Base-by-base conservation (phyloP, 306 rosid species). In the Oxytropis ochrocephala region DNA sequence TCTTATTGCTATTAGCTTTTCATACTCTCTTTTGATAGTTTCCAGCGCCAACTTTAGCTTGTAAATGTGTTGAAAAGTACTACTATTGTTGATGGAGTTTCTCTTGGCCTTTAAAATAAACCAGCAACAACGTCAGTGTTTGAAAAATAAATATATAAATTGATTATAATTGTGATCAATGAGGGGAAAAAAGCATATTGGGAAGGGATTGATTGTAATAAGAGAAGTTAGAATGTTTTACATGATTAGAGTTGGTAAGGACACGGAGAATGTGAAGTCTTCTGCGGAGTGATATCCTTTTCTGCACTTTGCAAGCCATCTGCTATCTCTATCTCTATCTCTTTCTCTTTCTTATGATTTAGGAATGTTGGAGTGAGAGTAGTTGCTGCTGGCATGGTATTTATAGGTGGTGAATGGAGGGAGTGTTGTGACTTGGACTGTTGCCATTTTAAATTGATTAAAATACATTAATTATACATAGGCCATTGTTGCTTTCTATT, bases 231-330 rank as follows among this genome's bases (percentile, higher is more conserved):
- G 53, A 63, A 35, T 19, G 52, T 29, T 67, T 74, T 85, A 86
- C 89, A 61, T 89, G 73, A 67, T 82, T 81, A 57, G 82, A 53
- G 63, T 57, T 78, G 64, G 74, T 42, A 54, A 80, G 87, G 35
- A 80, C 72, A 69, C 82, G 82, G 50, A 55, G 82, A 75, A 83
- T 80, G 64, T 69, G 91, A 72, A 86, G 82, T 78, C 86, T 88
- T 80, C 88, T 81, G 74, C 89, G 91, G 44, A 82, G 46, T 49
- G 82, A 47, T 36, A 81, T 60, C 80, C 86, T 89, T 80, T 78
- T 87, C 54, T 73, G 84, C 56, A 78, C 56, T 55, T 78, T 77
- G 67, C 80, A 82, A 83, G 80, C 88, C 96, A 92, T 85, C 11
- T 67, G 35, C 72, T 75, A 57, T 51, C 17, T 51, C 32, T 60